Percentiles rank a stretch among this genome's conserved stretches.
phyloP scores from a whole-genome alignment of 1,284 basidiomycete genomes.

The Irpex sp. region DNA sequence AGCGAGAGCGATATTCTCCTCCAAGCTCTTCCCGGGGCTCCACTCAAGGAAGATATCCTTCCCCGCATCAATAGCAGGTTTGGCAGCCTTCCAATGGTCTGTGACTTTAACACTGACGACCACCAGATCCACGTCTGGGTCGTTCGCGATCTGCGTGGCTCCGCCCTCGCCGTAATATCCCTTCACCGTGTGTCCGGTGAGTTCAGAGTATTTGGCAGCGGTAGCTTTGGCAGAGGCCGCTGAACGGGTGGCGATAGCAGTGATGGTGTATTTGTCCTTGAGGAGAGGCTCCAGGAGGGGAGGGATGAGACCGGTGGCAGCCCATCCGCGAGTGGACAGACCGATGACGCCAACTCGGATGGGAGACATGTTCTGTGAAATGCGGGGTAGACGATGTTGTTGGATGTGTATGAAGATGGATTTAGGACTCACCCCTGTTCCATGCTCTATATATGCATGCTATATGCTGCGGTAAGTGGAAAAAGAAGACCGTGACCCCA shows the following conservation, averaged over 20 bases:
- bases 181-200: slow-evolving; percentile 19
- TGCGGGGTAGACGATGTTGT: neutral
- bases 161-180: slow-evolving; percentile 24
- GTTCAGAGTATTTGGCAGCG: slow-evolving; percentile 22
- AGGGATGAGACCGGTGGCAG: slow-evolving; percentile 21
- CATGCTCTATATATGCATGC: too few species aligned
- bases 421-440: too few species aligned
- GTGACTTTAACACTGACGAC: slow-evolving; percentile 29
- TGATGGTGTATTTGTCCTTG: slow-evolving; percentile 19
- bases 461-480: too few species aligned
- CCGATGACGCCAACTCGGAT: slow-evolving; percentile 30
- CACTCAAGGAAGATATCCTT: slow-evolving; percentile 37
- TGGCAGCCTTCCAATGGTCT: slow-evolving; percentile 22
- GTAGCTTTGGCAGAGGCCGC: slow-evolving; percentile 21
- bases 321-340: slow-evolving; percentile 31
- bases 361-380: neutral
- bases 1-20: slow-evolving; percentile 28
- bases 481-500: neutral
- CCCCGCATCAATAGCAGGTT: slow-evolving; percentile 30
- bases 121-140: slow-evolving; percentile 32
- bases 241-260: slow-evolving; percentile 26
- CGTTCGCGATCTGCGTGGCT: slow-evolving; percentile 21
- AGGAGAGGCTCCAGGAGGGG: slow-evolving; percentile 17
- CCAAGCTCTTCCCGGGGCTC: slow-evolving; percentile 27
- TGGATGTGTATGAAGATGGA: too few species aligned